These are phyloP conservation scores for Panus rudis DNA, from an alignment of 768 basidiomycete species.

Conservation along the genomic window DNA sequence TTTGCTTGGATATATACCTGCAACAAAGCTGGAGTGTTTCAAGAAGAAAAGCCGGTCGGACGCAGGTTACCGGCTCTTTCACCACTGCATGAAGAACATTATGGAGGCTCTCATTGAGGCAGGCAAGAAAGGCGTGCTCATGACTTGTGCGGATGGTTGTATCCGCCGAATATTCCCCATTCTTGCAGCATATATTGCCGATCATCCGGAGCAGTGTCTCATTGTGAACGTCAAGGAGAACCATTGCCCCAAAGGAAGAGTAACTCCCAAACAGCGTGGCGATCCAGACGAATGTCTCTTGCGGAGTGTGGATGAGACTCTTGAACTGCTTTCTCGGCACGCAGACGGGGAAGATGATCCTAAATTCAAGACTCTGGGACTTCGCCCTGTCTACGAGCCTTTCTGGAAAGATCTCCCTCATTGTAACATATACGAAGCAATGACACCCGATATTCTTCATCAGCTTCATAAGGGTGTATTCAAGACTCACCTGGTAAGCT, in stretches of 20 bases:
- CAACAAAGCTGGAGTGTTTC: slow-evolving; percentile 21
- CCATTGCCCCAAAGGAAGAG: slow-evolving; percentile 14
- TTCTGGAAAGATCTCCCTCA: slow-evolving; percentile 3
- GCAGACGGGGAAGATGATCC: neutral
- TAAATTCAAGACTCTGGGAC: neutral
- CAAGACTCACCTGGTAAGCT: slow-evolving; percentile 4
- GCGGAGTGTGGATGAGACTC: neutral
- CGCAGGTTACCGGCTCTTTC: slow-evolving; percentile 17
- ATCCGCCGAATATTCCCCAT: slow-evolving; percentile 15
- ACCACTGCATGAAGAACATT: slow-evolving; percentile 13
- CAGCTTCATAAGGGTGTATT: slow-evolving; percentile 6
- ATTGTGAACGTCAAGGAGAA: slow-evolving; percentile 12
- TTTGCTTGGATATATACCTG: slow-evolving; percentile 23
- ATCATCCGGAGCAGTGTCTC: slow-evolving; percentile 23
- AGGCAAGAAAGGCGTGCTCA: slow-evolving; percentile 13
- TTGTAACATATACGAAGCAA: neutral
- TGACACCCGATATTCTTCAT: slow-evolving; percentile 4
- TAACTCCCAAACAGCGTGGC: slow-evolving; percentile 2
- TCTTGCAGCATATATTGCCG: slow-evolving; percentile 15
- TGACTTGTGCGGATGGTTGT: slow-evolving; percentile 15
- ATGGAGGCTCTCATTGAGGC: slow-evolving; percentile 14
- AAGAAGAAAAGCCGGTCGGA: slow-evolving; percentile 1
- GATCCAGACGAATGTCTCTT: slow-evolving; percentile 10
- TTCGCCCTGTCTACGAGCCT: slow-evolving; percentile 1
- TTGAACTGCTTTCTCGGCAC: neutral